Evolutionary conservation across 257 asterid species (phyloP).

Genomic region (Rauvolfia tetraphylla): DNA sequence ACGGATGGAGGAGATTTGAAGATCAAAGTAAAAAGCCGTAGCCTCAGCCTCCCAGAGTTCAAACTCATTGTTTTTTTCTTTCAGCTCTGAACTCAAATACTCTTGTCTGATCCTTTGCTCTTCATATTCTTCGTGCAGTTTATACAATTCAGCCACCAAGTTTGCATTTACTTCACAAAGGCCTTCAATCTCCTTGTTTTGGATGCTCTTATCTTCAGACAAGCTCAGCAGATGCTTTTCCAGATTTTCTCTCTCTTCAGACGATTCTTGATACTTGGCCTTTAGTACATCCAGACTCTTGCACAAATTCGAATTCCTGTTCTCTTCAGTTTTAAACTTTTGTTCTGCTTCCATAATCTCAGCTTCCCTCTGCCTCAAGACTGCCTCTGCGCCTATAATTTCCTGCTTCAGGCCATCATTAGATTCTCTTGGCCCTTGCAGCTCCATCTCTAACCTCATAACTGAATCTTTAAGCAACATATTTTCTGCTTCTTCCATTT

Average conservation of each 20-base stretch:
- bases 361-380: slow-evolving; percentile 38
- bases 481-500: slow-evolving; percentile 56
- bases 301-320: slow-evolving; percentile 41
- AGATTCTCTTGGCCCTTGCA: slow-evolving; percentile 40
- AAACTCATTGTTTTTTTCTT: slow-evolving; percentile 50
- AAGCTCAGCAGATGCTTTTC: slow-evolving; percentile 45
- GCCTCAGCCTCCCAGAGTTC: slow-evolving; percentile 92
- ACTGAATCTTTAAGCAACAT: slow-evolving; percentile 49
- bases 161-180: slow-evolving; percentile 46
- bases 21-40: slow-evolving; percentile 68
- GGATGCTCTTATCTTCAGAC: slow-evolving; percentile 45
- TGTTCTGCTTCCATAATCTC: slow-evolving; percentile 51
- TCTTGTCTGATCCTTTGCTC: slow-evolving; percentile 53
- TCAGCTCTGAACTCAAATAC: slow-evolving; percentile 49
- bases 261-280: slow-evolving; percentile 43
- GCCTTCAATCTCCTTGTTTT: slow-evolving; percentile 50
- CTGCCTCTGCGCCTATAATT: slow-evolving; percentile 32
- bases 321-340: slow-evolving; percentile 56
- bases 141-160: slow-evolving; percentile 50
- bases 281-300: slow-evolving; percentile 47
- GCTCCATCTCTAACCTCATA: slow-evolving; percentile 53
- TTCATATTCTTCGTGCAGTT: slow-evolving; percentile 55
- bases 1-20: slow-evolving; percentile 66
- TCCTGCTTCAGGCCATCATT: slow-evolving; percentile 46
- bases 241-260: slow-evolving; percentile 33